A percentile compares a stretch with the other conserved stretches of the same genome.
phyloP scores from a whole-genome alignment of 2,329 filamentous ascomycete genomes.

The Ceratocystis lukuohia region DNA sequence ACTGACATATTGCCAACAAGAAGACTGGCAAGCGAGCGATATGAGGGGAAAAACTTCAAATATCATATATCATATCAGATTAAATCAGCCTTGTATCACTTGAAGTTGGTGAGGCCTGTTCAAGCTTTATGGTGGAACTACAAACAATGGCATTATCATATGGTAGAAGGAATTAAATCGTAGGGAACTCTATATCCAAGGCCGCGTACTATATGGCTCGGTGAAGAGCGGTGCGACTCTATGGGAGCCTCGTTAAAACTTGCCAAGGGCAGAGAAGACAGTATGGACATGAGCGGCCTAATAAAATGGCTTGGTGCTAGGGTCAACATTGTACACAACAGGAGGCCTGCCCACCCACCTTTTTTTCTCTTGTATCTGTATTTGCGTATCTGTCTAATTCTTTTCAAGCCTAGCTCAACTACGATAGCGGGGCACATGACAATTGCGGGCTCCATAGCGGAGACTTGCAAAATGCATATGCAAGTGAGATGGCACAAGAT shows the following conservation, averaged over 20 bases:
- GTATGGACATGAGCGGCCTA: neutral
- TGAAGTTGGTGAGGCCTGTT: neutral
- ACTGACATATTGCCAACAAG: neutral
- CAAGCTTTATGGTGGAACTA: neutral
- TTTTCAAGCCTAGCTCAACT: neutral
- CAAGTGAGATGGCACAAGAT: neutral
- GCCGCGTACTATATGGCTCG: neutral
- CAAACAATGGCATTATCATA: neutral
- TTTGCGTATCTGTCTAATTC: neutral
- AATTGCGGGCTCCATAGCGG: neutral
- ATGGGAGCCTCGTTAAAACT: neutral
- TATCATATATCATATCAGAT: neutral
- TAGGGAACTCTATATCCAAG: too few species aligned
- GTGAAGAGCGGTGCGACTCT: neutral
- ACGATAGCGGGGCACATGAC: neutral
- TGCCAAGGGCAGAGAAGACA: neutral
- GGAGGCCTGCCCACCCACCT: neutral
- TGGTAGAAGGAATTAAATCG: neutral
- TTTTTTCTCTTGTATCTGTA: neutral
- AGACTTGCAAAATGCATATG: neutral
- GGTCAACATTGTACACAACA: neutral
- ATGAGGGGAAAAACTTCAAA: neutral
- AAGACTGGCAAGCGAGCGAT: neutral
- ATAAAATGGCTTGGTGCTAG: neutral
- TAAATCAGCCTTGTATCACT: slow-evolving; percentile 1